Conservation (phyloP, 805 yeast genomes). For the Candida maltosa region DNA sequence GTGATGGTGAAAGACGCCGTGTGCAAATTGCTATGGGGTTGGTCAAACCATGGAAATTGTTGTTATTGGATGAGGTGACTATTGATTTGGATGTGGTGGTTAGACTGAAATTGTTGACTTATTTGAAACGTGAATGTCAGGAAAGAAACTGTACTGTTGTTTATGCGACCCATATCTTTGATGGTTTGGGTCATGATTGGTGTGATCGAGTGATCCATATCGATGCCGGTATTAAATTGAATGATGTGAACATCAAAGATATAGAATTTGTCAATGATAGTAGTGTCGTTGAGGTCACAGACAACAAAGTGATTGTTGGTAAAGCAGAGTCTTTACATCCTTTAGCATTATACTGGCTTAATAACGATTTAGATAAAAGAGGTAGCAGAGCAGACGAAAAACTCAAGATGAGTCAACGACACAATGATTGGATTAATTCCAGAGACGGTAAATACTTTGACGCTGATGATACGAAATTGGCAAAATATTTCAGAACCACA, state of each 20-base stretch:
- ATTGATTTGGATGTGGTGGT: constrained; percentile 95
- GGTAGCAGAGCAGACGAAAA: constrained; percentile 52
- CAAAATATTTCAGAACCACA: constrained; percentile 50
- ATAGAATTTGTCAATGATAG: constrained; percentile 18
- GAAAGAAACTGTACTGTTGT: constrained; percentile 71
- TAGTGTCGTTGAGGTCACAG: constrained; percentile 10
- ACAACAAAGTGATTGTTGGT: constrained; percentile 29
- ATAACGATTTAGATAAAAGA: constrained; percentile 47
- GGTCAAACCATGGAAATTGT: constrained; percentile 81
- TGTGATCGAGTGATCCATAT: constrained; percentile 82
- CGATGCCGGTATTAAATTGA: constrained; percentile 55
- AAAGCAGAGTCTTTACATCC: constrained; percentile 64
- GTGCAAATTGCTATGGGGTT: constrained; percentile 94
- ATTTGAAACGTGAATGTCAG: constrained; percentile 70
- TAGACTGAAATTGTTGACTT: constrained; percentile 67
- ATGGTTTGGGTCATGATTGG: constrained; percentile 82
- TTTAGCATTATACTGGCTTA: constrained; percentile 66
- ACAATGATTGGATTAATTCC: constrained; percentile 54
- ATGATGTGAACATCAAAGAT: constrained; percentile 29
- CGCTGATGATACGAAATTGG: constrained; percentile 41
- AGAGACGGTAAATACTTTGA: constrained; percentile 40
- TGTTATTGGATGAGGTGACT: constrained; percentile 93
- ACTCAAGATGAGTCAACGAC: constrained; percentile 35
- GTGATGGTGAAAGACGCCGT: constrained; percentile 93
- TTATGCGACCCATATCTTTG: constrained; percentile 95